Evolutionary conservation across 73 alveolate species (phyloP), one percentile per base, ranked within the genome.

Genomic region (Urostyla sp.): DNA sequence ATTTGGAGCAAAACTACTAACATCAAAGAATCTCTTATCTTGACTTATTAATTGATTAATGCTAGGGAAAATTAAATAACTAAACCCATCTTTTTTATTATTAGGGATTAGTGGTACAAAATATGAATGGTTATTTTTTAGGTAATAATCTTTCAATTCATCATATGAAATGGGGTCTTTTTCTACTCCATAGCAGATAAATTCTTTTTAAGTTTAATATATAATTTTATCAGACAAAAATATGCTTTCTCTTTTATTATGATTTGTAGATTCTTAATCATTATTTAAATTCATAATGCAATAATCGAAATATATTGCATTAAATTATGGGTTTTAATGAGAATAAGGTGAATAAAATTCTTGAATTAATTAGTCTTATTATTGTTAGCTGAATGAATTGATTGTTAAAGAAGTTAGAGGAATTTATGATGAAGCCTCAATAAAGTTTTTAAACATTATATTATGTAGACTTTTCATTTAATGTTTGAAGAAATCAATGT

Each of bases 1-100:
- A 40, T 63, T 63, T 4, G 60, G 61, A 10, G 79, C 79, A 1
- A 63, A 63, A 26, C 16, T 1, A 5, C 28, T 60, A 8, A 38
- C 21, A 10, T 18, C 1, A 24, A 63, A 63, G 4, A 63, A 21
- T 13, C 30, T 36, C 7, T 44, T 6, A 40, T 48, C 44, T 27
- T 63, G 61, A 23, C 44, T 43, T 2, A 63, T 44, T 32, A 34
- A 16, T n/a, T 37, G 79, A 63, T 63, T 63, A 43, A 63, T 26
- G 1, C n/a, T 20, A n/a, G 79, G 79, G 31, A 63, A 63, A 11
- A 63, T 63, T 40, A 20, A 45, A 63, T 63, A 63, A 21, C 79
- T 63, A 63, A 20, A 63, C 31, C 79, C 79, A 4, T 3, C 3
- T 5, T 43, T 69, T 7, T 13, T 5, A 38, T 69, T 69, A 7